Evolutionary conservation across 306 rosid species (phyloP), one percentile per base, ranked within the genome.

Genomic region (Rubus idaeus): DNA sequence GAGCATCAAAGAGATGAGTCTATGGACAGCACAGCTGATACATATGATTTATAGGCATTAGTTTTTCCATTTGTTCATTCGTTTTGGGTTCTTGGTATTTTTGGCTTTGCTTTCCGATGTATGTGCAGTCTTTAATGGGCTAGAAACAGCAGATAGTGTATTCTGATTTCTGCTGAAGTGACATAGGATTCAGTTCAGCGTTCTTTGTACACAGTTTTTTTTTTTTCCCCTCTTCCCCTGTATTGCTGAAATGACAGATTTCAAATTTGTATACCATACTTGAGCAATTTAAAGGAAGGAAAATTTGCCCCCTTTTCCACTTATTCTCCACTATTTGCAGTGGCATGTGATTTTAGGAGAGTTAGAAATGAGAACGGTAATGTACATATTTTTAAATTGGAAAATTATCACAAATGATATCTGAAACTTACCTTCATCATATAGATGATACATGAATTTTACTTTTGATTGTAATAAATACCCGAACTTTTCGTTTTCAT

Each of bases 1-100:
- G 83, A 83, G 55, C 98, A 95, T 77, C 47, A 83, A 47, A 89
- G 99, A 80, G 93, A 92, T n/a, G 98, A 88, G 56, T 96, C 99
- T 44, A 81, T 87, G 79, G 99, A 96, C 80, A 92, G 99, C 82
- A 71, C 82, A 50, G 82, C 82, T 65, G 97, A 89, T 83, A 83
- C 81, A 74, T 90, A 76, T 83, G 92, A 92, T 75, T 64, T 85
- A 75, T 96, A 89, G 89, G 82, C 23, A 30, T 69, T 49, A 81
- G 82, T 37, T 88, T 80, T 74, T 42, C 55, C 78, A 68, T 75
- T 78, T 71, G 73, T 79, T 72, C 65, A 42, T 66, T 70, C 46
- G 79, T 71, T 70, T 21, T 39, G 37, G 1, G 80, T 68, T 18
- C 76, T 75, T 77, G 84, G 44, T 26, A 71, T 39, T 80, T 71